Conservation (phyloP, 176 grass and related monocot species). For the Oryza glaberrima region DNA sequence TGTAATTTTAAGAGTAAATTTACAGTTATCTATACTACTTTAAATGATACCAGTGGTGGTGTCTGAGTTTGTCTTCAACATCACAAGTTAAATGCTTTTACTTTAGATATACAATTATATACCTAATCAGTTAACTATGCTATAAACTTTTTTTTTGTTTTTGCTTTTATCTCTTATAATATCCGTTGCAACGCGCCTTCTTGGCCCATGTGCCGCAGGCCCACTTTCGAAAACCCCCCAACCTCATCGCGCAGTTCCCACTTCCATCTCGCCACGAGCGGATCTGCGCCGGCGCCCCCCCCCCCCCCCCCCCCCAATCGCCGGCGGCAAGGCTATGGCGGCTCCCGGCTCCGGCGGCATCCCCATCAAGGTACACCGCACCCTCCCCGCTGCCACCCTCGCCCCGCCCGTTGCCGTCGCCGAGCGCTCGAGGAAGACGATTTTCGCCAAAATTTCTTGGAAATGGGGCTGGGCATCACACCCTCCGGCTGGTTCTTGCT, state of each 20-base stretch:
- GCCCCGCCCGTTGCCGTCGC: background rate
- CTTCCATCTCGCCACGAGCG: background rate
- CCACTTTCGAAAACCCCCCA: background rate
- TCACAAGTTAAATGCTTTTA: too few relatives aligned
- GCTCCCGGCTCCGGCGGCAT: slow-evolving; percentile 42
- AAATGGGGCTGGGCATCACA: background rate
- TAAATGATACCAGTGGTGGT: too few relatives aligned
- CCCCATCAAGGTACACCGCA: slow-evolving; percentile 33
- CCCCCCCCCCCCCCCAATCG: background rate
- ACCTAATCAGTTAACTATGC: accelerated
- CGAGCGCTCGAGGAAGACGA: background rate
- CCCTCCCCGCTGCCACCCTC: background rate
- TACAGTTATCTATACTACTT: too few relatives aligned
- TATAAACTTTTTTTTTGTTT: too few relatives aligned
- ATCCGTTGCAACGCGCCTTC: too few relatives aligned
- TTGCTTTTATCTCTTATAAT: too few relatives aligned
- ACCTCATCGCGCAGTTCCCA: background rate
- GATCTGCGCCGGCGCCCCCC: slow-evolving; percentile 32
- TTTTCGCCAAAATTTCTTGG: background rate
- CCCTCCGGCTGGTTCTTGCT: background rate
- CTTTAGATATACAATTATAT: too few relatives aligned
- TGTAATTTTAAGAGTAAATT: too few relatives aligned
- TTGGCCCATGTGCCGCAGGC: background rate
- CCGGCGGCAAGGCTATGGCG: slow-evolving; percentile 47
- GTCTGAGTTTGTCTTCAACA: too few relatives aligned